Evolutionary conservation across 1,284 basidiomycete species (phyloP), one percentile per base, ranked within the genome.

Genomic region (Earliella scabrosa): DNA sequence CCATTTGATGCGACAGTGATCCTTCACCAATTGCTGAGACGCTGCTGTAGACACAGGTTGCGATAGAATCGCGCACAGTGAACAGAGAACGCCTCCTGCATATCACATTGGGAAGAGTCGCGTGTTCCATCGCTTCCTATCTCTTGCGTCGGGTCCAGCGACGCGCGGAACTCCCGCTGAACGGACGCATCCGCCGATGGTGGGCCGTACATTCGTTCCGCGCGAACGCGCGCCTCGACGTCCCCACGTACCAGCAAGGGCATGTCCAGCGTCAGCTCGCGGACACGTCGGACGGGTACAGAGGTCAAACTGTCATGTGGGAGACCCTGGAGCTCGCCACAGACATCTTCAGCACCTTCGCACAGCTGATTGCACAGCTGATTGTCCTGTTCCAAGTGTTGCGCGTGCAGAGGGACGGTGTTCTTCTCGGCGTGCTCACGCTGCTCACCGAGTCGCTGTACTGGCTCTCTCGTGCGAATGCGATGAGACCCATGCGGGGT

Each of bases 201-300:
- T 91, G 86, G 65, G 76, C 84, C 2, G 71, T 79, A 4, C 85
- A 85, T 58, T 82, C 82, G 47, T 89, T 89, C 67, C 75, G 75
- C 38, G 82, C 86, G 5, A 79, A 85, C 66, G 81, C 82, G 18
- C 81, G 90, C n/a, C 77, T 92, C 36, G 90, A 92, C 66, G 75
- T 91, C 1, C 88, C 90, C 2, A 90, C 90, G 0, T 91, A 80
- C 60, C 80, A 85, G 44, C 86, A 90, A 66, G 75, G 82, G 1
- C 77, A 79, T 6, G 75, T 90, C 8, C 82, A 85, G 60, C 74
- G 80, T 31, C 87, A 89, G 60, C 73, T 92, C 13, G 81, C 10
- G 9, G 36, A 20, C 26, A 18, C 32, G 3, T 24, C 79, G 24
- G 46, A 48, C 24, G 72, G 76, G 34, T 74, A 71, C 21, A 80